These are phyloP conservation scores for Cicer bijugum DNA, from an alignment of 306 rosid species.

Conservation along the genomic window DNA sequence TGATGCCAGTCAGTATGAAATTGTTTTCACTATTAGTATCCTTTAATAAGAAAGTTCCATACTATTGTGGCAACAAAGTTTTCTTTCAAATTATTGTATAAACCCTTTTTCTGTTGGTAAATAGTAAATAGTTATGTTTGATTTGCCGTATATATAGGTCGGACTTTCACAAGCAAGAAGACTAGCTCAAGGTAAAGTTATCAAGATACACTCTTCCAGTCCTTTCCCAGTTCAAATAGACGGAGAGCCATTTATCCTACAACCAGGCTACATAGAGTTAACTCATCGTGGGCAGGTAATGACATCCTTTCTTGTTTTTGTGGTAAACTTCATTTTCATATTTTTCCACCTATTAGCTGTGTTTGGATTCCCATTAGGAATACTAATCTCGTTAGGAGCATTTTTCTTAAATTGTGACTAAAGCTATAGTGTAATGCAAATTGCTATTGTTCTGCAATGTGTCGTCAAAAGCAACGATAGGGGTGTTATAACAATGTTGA, in stretches of 20 bases:
- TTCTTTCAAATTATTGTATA: neutral
- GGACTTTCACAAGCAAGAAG: conserved; percentile 90
- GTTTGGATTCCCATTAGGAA: conserved; percentile 17
- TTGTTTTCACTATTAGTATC: conserved; percentile 15
- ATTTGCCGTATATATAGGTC: conserved; percentile 50
- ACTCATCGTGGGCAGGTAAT: conserved; percentile 64
- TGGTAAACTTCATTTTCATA: conserved; percentile 17
- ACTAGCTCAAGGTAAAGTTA: conserved; percentile 74
- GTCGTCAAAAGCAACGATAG: too few species aligned
- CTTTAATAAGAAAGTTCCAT: neutral
- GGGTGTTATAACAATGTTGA: too few species aligned
- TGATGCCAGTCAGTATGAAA: neutral
- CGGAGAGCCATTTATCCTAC: conserved; percentile 76
- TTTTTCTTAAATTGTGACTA: too few species aligned
- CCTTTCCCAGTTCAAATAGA: conserved; percentile 88
- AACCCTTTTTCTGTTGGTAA: conserved; percentile 3
- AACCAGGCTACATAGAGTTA: conserved; percentile 64
- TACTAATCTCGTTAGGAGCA: neutral
- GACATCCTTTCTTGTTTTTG: conserved; percentile 25
- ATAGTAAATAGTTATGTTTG: conserved; percentile 31
- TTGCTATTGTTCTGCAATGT: too few species aligned
- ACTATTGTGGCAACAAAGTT: neutral
- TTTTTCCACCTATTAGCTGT: neutral
- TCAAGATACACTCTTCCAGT: conserved; percentile 69
- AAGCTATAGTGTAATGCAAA: too few species aligned